A percentile compares a stretch with the other conserved stretches of the same genome.
These are phyloP conservation scores for Komagataella pseudopastoris DNA, from an alignment of 805 yeast species.

Conservation along the genomic window DNA sequence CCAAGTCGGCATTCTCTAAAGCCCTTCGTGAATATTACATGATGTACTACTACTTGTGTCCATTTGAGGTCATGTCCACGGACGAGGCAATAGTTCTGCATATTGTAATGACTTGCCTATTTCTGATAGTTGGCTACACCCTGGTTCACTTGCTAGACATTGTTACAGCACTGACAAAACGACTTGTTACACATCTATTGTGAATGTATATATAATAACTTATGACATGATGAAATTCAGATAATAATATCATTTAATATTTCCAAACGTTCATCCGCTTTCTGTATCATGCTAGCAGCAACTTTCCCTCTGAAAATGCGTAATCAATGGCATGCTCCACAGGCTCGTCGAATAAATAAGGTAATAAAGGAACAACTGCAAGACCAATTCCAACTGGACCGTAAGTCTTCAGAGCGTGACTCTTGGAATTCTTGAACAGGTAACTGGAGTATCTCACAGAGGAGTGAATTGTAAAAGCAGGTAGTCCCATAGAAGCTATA, in stretches of 20 bases:
- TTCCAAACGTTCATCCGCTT: not conserved
- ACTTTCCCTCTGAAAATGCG: slow-evolving; percentile 21
- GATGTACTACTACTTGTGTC: slow-evolving; percentile 1
- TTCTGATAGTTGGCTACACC: not conserved
- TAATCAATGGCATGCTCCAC: slow-evolving; percentile 58
- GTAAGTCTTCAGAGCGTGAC: slow-evolving; percentile 35
- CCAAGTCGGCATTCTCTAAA: not conserved
- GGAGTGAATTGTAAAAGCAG: slow-evolving; percentile 76
- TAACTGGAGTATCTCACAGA: slow-evolving; percentile 57
- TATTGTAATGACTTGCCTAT: not conserved
- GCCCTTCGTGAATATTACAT: not conserved
- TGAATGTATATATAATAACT: not conserved
- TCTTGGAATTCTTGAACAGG: slow-evolving; percentile 41
- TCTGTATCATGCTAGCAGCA: not conserved
- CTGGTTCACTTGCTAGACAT: not conserved
- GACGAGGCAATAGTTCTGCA: slow-evolving; percentile 1
- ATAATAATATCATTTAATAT: too few species aligned
- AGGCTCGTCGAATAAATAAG: slow-evolving; percentile 73
- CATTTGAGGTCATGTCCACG: slow-evolving; percentile 2
- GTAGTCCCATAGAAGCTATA: slow-evolving; percentile 76
- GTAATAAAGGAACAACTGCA: slow-evolving; percentile 64
- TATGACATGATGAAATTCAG: not conserved
- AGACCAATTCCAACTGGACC: slow-evolving; percentile 77
- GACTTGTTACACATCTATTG: not conserved
- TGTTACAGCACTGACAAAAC: not conserved